These are phyloP conservation scores for Thozetella sp. DNA, from an alignment of 495 filamentous ascomycete genomes.

Conservation along the genomic window DNA sequence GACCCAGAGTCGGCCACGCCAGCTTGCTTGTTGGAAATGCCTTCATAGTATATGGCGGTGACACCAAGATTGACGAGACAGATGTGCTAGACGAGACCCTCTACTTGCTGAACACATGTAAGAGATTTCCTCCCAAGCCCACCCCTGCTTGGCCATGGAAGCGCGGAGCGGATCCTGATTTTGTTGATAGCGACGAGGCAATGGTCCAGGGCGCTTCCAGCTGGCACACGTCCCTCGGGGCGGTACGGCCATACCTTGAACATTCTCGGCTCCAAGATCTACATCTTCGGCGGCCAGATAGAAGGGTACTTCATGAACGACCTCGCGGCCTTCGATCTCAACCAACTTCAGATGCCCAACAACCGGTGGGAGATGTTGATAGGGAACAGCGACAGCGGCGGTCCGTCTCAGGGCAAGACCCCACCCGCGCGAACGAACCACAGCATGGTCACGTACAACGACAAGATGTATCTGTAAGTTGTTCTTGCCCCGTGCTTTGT, in stretches of 20 bases:
- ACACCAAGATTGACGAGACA: slow-evolving; percentile 93
- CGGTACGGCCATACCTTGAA: slow-evolving; percentile 97
- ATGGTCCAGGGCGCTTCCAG: slow-evolving; percentile 92
- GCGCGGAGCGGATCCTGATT: slow-evolving; percentile 18
- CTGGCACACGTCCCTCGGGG: slow-evolving; percentile 79
- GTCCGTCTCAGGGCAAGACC: slow-evolving; percentile 62
- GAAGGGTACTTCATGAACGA: slow-evolving; percentile 99
- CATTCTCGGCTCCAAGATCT: slow-evolving; percentile 94
- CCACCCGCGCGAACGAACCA: slow-evolving; percentile 97
- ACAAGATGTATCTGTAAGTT: slow-evolving; percentile 90
- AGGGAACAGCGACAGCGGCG: slow-evolving; percentile 71
- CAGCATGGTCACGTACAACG: slow-evolving; percentile 86
- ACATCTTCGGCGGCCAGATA: slow-evolving; percentile 96
- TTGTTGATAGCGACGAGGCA: slow-evolving; percentile 83
- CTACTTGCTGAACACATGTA: slow-evolving; percentile 97
- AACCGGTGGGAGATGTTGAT: slow-evolving; percentile 95
- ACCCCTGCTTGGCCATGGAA: background rate
- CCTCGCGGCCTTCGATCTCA: slow-evolving; percentile 94
- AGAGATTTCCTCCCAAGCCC: slow-evolving; percentile 28
- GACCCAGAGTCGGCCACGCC: slow-evolving; percentile 92
- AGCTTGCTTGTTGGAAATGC: slow-evolving; percentile 96
- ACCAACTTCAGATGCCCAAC: slow-evolving; percentile 81
- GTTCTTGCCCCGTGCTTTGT: background rate
- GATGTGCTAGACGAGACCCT: slow-evolving; percentile 93
- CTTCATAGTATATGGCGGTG: slow-evolving; percentile 98